phyloP scores from a whole-genome alignment of 2,329 filamentous ascomycete genomes.

The Knoxdaviesia proteae region DNA sequence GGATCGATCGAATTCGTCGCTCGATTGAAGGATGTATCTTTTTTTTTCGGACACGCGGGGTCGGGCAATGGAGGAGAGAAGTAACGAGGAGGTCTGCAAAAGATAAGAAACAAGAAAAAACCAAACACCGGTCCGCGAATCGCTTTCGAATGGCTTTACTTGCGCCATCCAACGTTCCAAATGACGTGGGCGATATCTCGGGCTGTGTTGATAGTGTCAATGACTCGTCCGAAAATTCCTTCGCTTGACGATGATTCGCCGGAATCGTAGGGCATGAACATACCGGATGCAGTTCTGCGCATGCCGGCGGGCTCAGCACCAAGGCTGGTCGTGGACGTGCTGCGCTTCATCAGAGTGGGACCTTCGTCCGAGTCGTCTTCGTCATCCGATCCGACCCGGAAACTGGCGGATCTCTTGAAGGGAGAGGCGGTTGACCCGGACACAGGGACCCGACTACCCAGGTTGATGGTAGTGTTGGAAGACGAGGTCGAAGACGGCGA shows the following conservation, averaged over 20 bases:
- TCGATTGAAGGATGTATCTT: too few relatives aligned
- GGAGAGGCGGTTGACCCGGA: too few relatives aligned
- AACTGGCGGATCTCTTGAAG: too few relatives aligned
- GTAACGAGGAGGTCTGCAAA: neutral
- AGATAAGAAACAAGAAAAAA: neutral
- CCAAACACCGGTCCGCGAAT: neutral
- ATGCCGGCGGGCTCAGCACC: conserved; percentile 37
- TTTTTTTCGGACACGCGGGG: too few relatives aligned
- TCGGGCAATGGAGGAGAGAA: too few relatives aligned
- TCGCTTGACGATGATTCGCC: conserved; percentile 38
- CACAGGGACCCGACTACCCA: too few relatives aligned
- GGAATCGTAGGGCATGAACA: conserved; percentile 79
- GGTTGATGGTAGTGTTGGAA: too few relatives aligned
- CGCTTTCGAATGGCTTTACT: conserved; percentile 12
- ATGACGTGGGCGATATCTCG: conserved; percentile 52
- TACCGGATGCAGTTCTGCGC: conserved; percentile 63
- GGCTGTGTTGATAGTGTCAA: conserved; percentile 60
- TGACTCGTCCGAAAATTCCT: conserved; percentile 56
- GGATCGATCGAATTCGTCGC: too few relatives aligned
- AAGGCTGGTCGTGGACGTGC: conserved; percentile 27
- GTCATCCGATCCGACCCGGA: too few relatives aligned
- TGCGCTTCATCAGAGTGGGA: conserved; percentile 17
- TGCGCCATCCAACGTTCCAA: conserved; percentile 49
- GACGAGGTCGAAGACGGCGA: neutral
- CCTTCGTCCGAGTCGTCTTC: conserved; percentile 2